phyloP scores from a whole-genome alignment of 2,329 filamentous ascomycete genomes.

The Cladosporium oxysporum region DNA sequence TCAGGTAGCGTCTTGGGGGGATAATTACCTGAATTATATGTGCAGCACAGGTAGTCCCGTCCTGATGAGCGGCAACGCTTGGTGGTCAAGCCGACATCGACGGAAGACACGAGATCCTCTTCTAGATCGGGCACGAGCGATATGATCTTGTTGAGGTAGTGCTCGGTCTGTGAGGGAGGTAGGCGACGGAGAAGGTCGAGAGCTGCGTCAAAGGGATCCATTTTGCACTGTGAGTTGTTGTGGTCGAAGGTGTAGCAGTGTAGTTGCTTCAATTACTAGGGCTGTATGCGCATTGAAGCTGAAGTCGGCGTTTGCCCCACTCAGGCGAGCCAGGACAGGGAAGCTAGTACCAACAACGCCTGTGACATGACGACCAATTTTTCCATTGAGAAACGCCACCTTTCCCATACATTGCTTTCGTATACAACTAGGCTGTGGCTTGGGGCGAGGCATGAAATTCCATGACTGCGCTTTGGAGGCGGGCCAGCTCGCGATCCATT shows the following conservation, averaged over 20 bases:
- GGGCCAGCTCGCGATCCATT: too few species aligned
- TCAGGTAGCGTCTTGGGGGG: neutral
- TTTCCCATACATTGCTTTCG: too few species aligned
- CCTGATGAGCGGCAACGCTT: conserved; percentile 84
- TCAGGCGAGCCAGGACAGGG: too few species aligned
- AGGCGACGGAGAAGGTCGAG: conserved; percentile 96
- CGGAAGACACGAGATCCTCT: conserved; percentile 95
- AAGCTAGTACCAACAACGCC: too few species aligned
- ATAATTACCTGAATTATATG: conserved; percentile 77
- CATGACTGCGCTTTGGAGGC: too few species aligned
- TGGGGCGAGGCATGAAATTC: too few species aligned
- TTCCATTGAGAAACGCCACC: too few species aligned
- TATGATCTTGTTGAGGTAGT: conserved; percentile 88
- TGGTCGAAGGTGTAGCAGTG: neutral
- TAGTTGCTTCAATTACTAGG: neutral
- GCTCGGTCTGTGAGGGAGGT: conserved; percentile 87
- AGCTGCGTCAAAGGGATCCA: conserved; percentile 73
- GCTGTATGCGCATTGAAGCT: neutral
- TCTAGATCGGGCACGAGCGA: conserved; percentile 85
- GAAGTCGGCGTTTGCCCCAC: neutral
- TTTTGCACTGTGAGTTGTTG: conserved; percentile 31
- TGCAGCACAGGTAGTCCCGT: conserved; percentile 95
- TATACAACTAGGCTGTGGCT: too few species aligned
- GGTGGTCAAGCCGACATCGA: conserved; percentile 90
- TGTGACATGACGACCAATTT: too few species aligned